Evolutionary conservation across 257 asterid genomes (phyloP).

Genomic region (Solanum chilense): DNA sequence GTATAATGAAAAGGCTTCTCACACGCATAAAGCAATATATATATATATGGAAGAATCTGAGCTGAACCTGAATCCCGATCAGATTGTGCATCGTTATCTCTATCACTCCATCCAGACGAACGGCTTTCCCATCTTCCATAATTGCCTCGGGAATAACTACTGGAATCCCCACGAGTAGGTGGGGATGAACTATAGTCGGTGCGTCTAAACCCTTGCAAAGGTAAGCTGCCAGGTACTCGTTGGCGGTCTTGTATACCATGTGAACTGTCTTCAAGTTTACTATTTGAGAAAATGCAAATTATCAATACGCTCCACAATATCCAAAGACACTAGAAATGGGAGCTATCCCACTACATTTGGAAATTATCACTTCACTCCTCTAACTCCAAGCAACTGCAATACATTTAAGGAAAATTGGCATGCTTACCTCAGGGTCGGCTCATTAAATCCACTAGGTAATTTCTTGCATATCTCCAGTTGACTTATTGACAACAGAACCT

Average conservation of each 20-base stretch:
- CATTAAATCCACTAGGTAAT: conserved; percentile 51
- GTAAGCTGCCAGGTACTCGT: conserved; percentile 32
- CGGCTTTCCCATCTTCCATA: conserved; percentile 75
- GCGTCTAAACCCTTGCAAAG: conserved; percentile 48
- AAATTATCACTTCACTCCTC: neutral
- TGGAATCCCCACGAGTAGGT: conserved; percentile 38
- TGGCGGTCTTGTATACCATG: conserved; percentile 43
- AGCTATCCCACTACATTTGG: neutral
- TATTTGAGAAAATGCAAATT: conserved; percentile 5
- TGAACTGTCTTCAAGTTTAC: conserved; percentile 55
- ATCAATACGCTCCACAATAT: neutral
- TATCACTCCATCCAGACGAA: conserved; percentile 52
- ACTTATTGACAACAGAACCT: conserved; percentile 55
- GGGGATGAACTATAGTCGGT: conserved; percentile 62
- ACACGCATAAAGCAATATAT: neutral
- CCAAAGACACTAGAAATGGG: neutral
- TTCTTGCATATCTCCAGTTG: conserved; percentile 61
- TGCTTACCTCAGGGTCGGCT: conserved; percentile 40
- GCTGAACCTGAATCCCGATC: conserved; percentile 71
- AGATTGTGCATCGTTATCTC: conserved; percentile 58
- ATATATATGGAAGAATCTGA: neutral
- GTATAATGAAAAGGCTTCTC: neutral
- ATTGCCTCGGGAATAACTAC: neutral
- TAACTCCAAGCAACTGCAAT: neutral
- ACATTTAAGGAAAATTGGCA: neutral